These are phyloP conservation scores for Oemleria cerasiformis DNA, from an alignment of 306 rosid species.

Conservation along the genomic window DNA sequence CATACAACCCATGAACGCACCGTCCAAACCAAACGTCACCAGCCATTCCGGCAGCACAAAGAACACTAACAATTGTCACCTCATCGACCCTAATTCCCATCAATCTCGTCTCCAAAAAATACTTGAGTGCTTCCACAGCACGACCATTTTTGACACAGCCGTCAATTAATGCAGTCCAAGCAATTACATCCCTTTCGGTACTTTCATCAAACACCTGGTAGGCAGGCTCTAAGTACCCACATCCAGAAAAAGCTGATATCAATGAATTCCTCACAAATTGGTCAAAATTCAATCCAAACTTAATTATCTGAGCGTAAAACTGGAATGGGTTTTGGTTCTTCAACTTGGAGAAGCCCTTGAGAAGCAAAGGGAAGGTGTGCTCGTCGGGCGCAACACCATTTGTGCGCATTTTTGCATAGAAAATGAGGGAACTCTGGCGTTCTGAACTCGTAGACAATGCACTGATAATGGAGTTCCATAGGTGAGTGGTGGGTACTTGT, in stretches of 20 bases:
- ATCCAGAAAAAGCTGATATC: constrained; percentile 49
- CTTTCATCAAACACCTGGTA: constrained; percentile 42
- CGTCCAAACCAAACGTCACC: constrained; percentile 8
- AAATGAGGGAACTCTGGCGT: constrained; percentile 33
- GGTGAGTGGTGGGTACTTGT: constrained; percentile 45
- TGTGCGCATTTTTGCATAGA: constrained; percentile 41
- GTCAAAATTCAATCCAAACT: constrained; percentile 50
- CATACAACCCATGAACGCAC: constrained; percentile 19
- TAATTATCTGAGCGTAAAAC: constrained; percentile 23
- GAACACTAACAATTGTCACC: constrained; percentile 17
- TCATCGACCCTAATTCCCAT: constrained; percentile 2
- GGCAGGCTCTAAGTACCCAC: constrained; percentile 42
- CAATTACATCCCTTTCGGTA: constrained; percentile 48
- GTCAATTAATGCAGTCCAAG: constrained; percentile 62
- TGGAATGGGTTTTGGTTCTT: constrained; percentile 49
- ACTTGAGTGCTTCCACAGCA: constrained; percentile 7
- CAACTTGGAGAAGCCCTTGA: constrained; percentile 34
- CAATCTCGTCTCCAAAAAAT: constrained; percentile 13
- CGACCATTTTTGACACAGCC: constrained; percentile 46
- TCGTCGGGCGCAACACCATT: constrained; percentile 42
- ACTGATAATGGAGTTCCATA: constrained; percentile 57
- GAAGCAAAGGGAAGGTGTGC: constrained; percentile 56
- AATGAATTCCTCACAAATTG: constrained; percentile 50
- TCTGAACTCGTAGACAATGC: constrained; percentile 32
- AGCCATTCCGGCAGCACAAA: constrained; percentile 11